Base-by-base conservation (phyloP, 768 basidiomycete species). In the Leccinum barrowsii region DNA sequence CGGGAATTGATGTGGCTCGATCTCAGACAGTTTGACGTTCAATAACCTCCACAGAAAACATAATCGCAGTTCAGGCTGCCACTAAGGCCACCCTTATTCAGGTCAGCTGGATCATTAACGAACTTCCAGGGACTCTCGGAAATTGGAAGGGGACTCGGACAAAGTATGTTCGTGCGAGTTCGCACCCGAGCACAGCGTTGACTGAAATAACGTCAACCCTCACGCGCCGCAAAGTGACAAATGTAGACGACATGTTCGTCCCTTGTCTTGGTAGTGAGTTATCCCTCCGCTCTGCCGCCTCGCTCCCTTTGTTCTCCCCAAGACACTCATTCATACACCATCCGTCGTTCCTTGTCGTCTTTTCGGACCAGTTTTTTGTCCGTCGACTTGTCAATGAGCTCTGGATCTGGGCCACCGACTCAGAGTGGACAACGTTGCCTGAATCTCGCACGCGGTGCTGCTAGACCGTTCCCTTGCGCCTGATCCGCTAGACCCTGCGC, bases 391-490 rank as follows among this genome's bases (percentile, higher is more conserved):
- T 63, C 63, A 24, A 67, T 65, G 61, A 50, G 32, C 56, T 15
- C 28, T n/a, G 32, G 32, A 52, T 52, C 46, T 44, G 19, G 19
- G 8, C 50, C 48, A 13, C 50, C 32, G 32, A 34, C 32, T 50
- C 37, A 37, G 24, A n/a, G n/a, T 47, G 40, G 53, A 48, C 55
- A 59, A 26, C 57, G 46, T 55, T 61, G 55, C 57, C 51, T 63
- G 52, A 70, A 57, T 60, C 63, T 56, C 66, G 53, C 58, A 56
- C 68, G 46, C 63, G 68, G 65, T 37, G 34, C 26, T 51, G 56
- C 56, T 12, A 50, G 37, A 22, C 68, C 57, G 56, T 52, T n/a
- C 56, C n/a, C 55, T 37, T 19, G n/a, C 19, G 12, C 19, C 17
- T 13, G 6, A 19, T 55, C 49, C 47, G 47, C 28, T 60, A 40